Base-by-base conservation (phyloP, 106 monocot genomes). In the Platanthera guangdongensis region DNA sequence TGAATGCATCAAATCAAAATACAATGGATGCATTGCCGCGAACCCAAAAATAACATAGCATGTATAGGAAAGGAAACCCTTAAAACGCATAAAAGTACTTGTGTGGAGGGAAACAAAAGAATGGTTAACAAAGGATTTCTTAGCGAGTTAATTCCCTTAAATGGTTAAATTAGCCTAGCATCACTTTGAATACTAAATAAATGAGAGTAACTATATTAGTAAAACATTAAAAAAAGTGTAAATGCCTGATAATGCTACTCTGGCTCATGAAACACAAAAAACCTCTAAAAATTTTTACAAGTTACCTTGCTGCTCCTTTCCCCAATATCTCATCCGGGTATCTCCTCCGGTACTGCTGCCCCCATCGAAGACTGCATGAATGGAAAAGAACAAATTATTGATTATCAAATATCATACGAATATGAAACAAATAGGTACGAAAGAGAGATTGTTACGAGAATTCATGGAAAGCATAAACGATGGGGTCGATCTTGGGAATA, bases 401-500 rank as follows among this genome's bases (percentile, higher is more conserved):
- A 30, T 57, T 47, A n/a, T 70, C 47, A 48, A 70, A 70, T 19
- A 14, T n/a, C 72, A 72, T 15, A 6, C 21, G 50, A 55, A 18
- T 68, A 18, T 54, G 19, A 50, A 46, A 25, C 30, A 12, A 74
- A 22, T 4, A 28, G 50, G 28, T 21, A 39, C 39, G 32, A 39
- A 22, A 16, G 50, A 19, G 46, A 72, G 16, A 22, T 57, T 71
- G 30, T 15, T 81, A 97, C 96, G 96, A 97, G 84, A 97, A 97
- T 78, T 93, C 91, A 60, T 93, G 89, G 83, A 93, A 93, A 22
- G 93, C 93, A 84, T 93, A 97, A 74, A 87, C 86, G 74, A 82
- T 84, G 47, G 96, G 96, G 63, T 97, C 84, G 60, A 93, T 89
- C 81, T 91, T 97, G 70, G 93, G 96, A 82, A 97, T 81, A 77